Percentiles rank a stretch among this genome's conserved stretches.
Evolutionary conservation across 257 asterid species (phyloP).

Genomic region (Datura wrightii): DNA sequence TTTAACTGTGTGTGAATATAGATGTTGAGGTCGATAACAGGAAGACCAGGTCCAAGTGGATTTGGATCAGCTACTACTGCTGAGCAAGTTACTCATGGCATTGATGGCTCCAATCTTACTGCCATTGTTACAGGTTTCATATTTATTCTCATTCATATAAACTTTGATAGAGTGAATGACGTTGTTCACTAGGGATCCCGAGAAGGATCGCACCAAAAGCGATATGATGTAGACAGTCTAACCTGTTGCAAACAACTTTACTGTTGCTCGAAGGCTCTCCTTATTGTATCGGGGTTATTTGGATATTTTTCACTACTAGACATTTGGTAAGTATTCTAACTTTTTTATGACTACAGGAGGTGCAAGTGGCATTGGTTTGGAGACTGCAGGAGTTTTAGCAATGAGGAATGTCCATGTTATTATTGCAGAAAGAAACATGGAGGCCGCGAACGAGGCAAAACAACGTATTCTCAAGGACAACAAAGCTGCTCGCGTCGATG

Average conservation of each 20-base stretch:
- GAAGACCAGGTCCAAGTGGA: slow-evolving; percentile 66
- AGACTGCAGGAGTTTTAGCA: slow-evolving; percentile 78
- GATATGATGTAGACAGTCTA: no score
- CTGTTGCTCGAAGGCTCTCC: neutral
- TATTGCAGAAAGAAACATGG: slow-evolving; percentile 77
- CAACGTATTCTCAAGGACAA: slow-evolving; percentile 53
- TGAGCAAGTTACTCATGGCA: slow-evolving; percentile 65
- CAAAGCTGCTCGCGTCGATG: slow-evolving; percentile 57
- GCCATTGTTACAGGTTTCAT: slow-evolving; percentile 71
- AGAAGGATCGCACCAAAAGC: no score
- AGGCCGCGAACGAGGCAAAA: slow-evolving; percentile 80
- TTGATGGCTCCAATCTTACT: slow-evolving; percentile 70
- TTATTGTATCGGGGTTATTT: no score
- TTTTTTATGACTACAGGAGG: slow-evolving; percentile 56
- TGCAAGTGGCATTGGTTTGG: slow-evolving; percentile 85
- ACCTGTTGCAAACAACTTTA: no score
- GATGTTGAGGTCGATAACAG: slow-evolving; percentile 66
- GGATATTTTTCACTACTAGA: no score
- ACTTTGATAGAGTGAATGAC: no score
- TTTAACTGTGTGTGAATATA: neutral
- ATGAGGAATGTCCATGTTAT: slow-evolving; percentile 71
- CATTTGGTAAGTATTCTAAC: no score
- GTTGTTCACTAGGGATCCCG: no score
- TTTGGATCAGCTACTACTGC: slow-evolving; percentile 84
- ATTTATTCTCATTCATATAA: neutral